Evolutionary conservation across 352 stramenopile species (phyloP), one percentile per base, ranked within the genome.

Genomic region (Phytophthora macrochlamydospora): DNA sequence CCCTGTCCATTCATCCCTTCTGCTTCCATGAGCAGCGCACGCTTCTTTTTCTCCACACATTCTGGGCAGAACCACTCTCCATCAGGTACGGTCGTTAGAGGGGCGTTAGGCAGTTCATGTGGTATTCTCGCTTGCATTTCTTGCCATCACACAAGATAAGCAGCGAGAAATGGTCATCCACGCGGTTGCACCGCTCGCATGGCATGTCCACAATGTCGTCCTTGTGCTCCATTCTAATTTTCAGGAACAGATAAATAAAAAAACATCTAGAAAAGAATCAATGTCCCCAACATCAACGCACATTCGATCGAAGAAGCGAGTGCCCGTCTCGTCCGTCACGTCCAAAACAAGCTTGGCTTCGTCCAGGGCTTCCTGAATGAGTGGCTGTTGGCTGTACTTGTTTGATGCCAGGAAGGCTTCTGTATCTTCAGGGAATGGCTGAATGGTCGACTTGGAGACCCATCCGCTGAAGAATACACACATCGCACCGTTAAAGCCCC

Each of bases 41-140:
- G 64, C 43, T 54, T 73, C 52, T 67, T 29, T 13, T 65, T 57
- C n/a, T 89, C 69, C 56, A 86, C 81, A 2, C 76, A 93, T 11
- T 91, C 73, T 24, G 85, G 88, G 18, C 88, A 95, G 67, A 83
- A 93, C 88, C 88, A 95, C 44, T 92, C 72, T 7, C 88, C 88
- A 29, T 73, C 67, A 6, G 88, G 88, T 12, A 95, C 77, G 7
- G 70, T 51, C 9, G 78, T 59, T 6, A 96, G 71, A 18, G 88
- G 88, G 88, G 88, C 13, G 46, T 78, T 31, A 96, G 69, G 51
- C 88, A 96, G 45, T 90, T 89, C 85, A 94, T 94, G 65, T 96
- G 88, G 65, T 91, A 96, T 67, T 94, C 86, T 1, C 83, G 81
- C 58, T 91, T 90, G 67, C 88, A 96, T 49, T 87, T 75, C 33